Percentiles rank a stretch among this genome's conserved stretches.
Conservation (phyloP, 441 rosid species). For the Populus hybrid region DNA sequence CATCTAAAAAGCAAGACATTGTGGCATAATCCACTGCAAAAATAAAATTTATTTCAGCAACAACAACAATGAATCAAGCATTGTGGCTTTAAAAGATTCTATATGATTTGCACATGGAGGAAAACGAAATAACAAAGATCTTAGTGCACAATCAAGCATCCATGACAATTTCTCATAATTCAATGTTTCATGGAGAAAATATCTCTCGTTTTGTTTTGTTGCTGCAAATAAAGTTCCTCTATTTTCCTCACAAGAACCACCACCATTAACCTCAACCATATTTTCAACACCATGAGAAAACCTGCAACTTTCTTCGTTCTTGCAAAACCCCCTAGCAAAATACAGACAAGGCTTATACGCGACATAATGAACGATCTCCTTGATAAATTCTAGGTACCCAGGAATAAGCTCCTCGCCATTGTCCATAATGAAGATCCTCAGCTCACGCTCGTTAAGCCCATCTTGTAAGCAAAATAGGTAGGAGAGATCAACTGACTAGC, state of each 20-base stretch:
- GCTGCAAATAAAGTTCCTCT: slow-evolving; percentile 22
- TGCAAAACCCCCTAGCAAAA: slow-evolving; percentile 64
- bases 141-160: neutral
- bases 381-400: too few relatives aligned
- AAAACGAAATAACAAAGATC: neutral
- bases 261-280: slow-evolving; percentile 35
- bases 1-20: too few relatives aligned
- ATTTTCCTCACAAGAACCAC: slow-evolving; percentile 38
- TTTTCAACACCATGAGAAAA: slow-evolving; percentile 41
- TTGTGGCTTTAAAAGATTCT: rapidly evolving
- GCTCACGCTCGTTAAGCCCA: slow-evolving; percentile 94
- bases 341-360: slow-evolving; percentile 59
- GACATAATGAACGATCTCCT: too few relatives aligned
- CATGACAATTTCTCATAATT: too few relatives aligned
- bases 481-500: slow-evolving; percentile 85
- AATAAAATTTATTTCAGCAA: rapidly evolving
- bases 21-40: too few relatives aligned
- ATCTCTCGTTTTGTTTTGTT: slow-evolving; percentile 51
- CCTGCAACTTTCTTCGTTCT: slow-evolving; percentile 66
- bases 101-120: neutral
- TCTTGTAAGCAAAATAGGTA: slow-evolving; percentile 90
- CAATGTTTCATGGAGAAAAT: too few relatives aligned
- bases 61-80: too few relatives aligned
- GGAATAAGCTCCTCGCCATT: too few relatives aligned
- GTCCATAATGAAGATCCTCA: slow-evolving; percentile 7